Percentiles rank a stretch among this genome's conserved stretches.
Evolutionary conservation across 768 basidiomycete species (phyloP).

Genomic region (Boletus subcaerulescens): DNA sequence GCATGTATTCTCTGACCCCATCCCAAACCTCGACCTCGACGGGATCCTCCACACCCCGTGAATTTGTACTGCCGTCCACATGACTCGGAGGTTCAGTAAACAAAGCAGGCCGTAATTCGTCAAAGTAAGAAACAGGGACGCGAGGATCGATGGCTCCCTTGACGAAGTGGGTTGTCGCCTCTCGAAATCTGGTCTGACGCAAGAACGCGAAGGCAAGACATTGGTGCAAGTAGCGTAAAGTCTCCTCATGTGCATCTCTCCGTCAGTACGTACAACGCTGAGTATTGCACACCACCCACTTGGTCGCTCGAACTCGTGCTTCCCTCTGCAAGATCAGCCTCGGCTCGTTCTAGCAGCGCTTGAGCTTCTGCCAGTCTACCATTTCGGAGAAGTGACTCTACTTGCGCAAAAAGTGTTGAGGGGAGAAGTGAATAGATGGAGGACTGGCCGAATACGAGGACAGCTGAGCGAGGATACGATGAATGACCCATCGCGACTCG

Average conservation of each 20-base stretch:
- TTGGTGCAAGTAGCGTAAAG: conserved; percentile 76
- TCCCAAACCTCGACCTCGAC: conserved; percentile 69
- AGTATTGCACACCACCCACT: conserved; percentile 4
- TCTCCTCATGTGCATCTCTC: conserved; percentile 46
- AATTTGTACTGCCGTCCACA: background rate
- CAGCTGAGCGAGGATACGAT: conserved; percentile 62
- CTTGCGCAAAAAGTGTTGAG: conserved; percentile 69
- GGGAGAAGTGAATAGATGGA: conserved; percentile 66
- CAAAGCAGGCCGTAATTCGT: conserved; percentile 66
- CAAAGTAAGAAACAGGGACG: conserved; percentile 75
- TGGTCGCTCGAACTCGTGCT: conserved; percentile 5
- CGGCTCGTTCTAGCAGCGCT: conserved; percentile 55
- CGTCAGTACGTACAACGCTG: conserved; percentile 1
- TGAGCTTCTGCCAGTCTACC: conserved; percentile 65
- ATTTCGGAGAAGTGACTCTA: conserved; percentile 62
- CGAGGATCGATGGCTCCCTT: conserved; percentile 83
- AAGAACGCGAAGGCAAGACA: conserved; percentile 79
- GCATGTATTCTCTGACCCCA: conserved; percentile 73
- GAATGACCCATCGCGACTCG: conserved; percentile 20
- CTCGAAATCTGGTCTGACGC: conserved; percentile 76
- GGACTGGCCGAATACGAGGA: conserved; percentile 60
- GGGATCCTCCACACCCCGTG: conserved; percentile 18
- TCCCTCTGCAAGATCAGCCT: conserved; percentile 32
- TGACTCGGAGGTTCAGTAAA: conserved; percentile 33
- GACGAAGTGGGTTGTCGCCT: conserved; percentile 76